Evolutionary conservation across 441 rosid species (phyloP).

Genomic region (Biscutella auriculata): DNA sequence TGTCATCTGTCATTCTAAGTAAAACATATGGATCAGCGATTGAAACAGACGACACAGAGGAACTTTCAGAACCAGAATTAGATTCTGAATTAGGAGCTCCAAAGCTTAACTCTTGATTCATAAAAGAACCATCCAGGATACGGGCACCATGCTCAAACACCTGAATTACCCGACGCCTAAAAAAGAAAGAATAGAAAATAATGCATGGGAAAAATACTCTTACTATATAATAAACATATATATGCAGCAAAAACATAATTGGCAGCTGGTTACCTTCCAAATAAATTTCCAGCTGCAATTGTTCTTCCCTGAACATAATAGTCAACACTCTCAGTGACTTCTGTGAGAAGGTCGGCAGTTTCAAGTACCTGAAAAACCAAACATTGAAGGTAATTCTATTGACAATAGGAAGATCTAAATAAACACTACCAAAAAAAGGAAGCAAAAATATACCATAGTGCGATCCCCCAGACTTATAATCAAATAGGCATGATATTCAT

Average conservation of each 20-base stretch:
- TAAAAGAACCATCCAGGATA: conserved; percentile 89
- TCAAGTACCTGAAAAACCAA: conserved; percentile 71
- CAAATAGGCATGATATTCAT: conserved; percentile 96
- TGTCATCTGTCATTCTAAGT: conserved; percentile 86
- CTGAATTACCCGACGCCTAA: conserved; percentile 92
- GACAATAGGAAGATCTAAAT: not conserved
- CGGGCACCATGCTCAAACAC: conserved; percentile 91
- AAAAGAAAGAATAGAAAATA: conserved; percentile 17
- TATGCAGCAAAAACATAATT: conserved; percentile 13
- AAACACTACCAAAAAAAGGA: not conserved
- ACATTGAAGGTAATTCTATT: conserved; percentile 6
- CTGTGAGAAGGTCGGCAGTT: conserved; percentile 92
- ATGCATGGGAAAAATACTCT: not conserved
- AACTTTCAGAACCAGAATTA: conserved; percentile 56
- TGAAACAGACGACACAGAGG: conserved; percentile 66
- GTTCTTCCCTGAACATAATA: conserved; percentile 98
- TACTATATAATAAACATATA: not conserved
- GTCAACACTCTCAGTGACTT: conserved; percentile 98
- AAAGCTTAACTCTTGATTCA: conserved; percentile 84
- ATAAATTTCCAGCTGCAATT: conserved; percentile 89
- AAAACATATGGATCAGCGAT: conserved; percentile 91
- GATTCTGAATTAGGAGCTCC: conserved; percentile 63
- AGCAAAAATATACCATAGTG: conserved; percentile 66
- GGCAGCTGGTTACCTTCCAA: conserved; percentile 62
- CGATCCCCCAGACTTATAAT: conserved; percentile 92